Evolutionary conservation across 2,329 filamentous ascomycete genomes (phyloP), one percentile per base, ranked within the genome.

Genomic region (Sarocladiaceae sp.): DNA sequence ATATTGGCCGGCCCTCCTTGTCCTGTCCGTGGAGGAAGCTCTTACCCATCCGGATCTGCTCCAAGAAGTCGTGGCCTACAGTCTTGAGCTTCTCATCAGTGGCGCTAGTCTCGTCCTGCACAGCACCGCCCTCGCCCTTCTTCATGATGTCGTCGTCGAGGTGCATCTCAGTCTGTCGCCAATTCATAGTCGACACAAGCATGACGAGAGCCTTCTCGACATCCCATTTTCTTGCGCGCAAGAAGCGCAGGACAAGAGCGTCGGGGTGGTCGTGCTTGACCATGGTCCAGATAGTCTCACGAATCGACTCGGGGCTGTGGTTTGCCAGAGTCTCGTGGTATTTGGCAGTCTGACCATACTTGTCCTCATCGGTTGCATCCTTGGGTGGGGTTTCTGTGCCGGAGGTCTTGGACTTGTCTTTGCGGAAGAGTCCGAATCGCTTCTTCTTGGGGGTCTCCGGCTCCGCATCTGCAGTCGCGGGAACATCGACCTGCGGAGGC

Each of bases 251-350:
- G 15, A 93, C 72, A 17, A 95, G 74, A 2, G 86, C 87, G 70
- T 99, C 94, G 0, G 94, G 94, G 65, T 97, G 84, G 64, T 99
- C 94, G 62, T 94, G 87, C 74, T 97, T 99, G 54, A 93, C 82
- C 90, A 97, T 96, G 59, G 75, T 80, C 94, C 94, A 97, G 64
- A 97, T 88, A 0, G 91, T 86, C 15, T 78, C 76, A 50, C 91
- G 83, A 58, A 99, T 82, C 39, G 87, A 79, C 62, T 95, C 90
- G 0, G 93, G 89, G 1, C 84, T 79, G 62, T 87, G 80, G 54
- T 80, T 89, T 47, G 87, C 85, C 10, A 99, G 71, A 0, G 90
- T 90, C 36, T 93, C 84, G 59, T 90, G 82, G 70, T 91, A 97
- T 48, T 91, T 84, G 70, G 93, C 94, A 33, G 82, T 88, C 69